Percentiles rank a stretch among this genome's conserved stretches.
Conservation (phyloP, 2,329 filamentous ascomycete species). For the Penicillium sp. region DNA sequence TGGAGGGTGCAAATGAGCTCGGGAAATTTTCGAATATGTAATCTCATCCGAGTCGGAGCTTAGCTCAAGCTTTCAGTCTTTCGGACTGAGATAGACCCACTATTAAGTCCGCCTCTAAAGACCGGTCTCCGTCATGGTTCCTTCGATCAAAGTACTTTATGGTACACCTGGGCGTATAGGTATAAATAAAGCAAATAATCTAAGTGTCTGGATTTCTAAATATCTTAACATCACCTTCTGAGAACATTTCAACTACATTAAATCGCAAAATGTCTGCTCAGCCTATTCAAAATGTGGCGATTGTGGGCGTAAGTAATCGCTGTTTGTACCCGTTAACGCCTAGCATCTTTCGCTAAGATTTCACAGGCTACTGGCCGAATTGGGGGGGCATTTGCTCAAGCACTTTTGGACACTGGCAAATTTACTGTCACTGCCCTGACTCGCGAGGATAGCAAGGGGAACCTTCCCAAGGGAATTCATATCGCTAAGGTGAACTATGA, state of each 20-base stretch:
- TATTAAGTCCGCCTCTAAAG: slow-evolving; percentile 5
- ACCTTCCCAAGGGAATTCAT: slow-evolving; percentile 51
- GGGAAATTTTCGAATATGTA: too few relatives aligned
- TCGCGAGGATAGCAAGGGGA: slow-evolving; percentile 45
- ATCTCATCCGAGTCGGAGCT: too few relatives aligned
- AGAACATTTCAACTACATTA: too few relatives aligned
- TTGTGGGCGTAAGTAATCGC: slow-evolving; percentile 40
- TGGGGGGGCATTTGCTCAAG: slow-evolving; percentile 34
- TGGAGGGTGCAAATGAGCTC: too few relatives aligned
- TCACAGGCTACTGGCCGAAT: slow-evolving; percentile 37
- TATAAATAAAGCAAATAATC: background rate
- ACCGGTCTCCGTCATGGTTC: background rate
- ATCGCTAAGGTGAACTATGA: slow-evolving; percentile 53
- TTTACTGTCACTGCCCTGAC: slow-evolving; percentile 58
- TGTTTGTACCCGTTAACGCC: background rate
- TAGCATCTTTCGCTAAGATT: background rate
- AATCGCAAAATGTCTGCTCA: slow-evolving; percentile 10
- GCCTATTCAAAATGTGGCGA: slow-evolving; percentile 37
- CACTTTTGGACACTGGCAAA: slow-evolving; percentile 52
- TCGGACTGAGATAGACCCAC: background rate
- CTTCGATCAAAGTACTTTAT: background rate
- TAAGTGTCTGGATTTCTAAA: too few relatives aligned
- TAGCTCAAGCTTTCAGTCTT: background rate
- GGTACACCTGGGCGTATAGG: too few relatives aligned
- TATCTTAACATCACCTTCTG: too few relatives aligned